These are phyloP conservation scores for Starmerella vitae DNA, from an alignment of 805 yeast species.

Conservation along the genomic window DNA sequence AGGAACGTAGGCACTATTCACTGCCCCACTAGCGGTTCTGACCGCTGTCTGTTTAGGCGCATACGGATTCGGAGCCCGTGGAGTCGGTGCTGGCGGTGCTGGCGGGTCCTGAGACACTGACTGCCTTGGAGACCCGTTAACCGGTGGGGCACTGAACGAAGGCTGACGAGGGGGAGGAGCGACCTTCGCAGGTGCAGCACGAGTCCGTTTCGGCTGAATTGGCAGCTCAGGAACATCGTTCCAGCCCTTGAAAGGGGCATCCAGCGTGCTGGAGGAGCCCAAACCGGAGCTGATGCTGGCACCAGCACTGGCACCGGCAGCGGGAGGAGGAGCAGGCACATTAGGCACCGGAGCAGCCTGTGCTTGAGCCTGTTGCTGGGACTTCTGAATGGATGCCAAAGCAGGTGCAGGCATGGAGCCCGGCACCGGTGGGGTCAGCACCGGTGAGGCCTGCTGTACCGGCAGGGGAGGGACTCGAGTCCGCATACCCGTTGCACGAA, in stretches of 20 bases:
- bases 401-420: conserved; percentile 17
- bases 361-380: conserved; percentile 13
- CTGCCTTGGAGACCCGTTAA: conserved; percentile 1
- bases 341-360: conserved; percentile 19
- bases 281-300: conserved; percentile 9
- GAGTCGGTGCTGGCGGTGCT: conserved; percentile 23
- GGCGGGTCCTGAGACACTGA: conserved; percentile 19
- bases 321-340: conserved; percentile 8
- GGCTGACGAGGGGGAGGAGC: conserved; percentile 7
- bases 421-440: background rate
- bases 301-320: conserved; percentile 1
- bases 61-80: conserved; percentile 25
- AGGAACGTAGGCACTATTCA: conserved; percentile 20
- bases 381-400: conserved; percentile 7
- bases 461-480: background rate
- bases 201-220: conserved; percentile 12
- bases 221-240: conserved; percentile 22
- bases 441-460: conserved; percentile 17
- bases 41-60: conserved; percentile 27
- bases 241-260: conserved; percentile 19
- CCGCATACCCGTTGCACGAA: background rate
- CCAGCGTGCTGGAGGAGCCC: conserved; percentile 4
- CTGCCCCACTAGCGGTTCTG: conserved; percentile 2
- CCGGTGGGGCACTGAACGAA: conserved; percentile 12
- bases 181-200: conserved; percentile 17